Conservation (phyloP, 2,329 filamentous ascomycete genomes). For the Colletotrichum cereale region DNA sequence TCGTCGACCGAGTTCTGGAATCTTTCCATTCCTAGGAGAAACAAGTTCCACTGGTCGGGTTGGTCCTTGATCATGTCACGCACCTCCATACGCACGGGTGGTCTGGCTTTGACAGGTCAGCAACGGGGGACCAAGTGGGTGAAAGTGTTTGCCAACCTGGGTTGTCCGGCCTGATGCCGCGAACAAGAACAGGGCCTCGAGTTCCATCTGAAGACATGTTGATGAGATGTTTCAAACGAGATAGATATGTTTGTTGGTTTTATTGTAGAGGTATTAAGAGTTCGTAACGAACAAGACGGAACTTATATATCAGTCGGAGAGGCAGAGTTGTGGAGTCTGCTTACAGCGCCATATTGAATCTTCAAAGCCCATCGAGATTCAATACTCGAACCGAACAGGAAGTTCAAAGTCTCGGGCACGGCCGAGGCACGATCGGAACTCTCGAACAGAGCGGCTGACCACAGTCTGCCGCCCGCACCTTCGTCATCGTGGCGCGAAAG, state of each 20-base stretch:
- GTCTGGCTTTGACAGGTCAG: slow-evolving; percentile 9
- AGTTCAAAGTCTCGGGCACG: too few species aligned
- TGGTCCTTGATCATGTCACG: slow-evolving; percentile 35
- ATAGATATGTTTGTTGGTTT: neutral
- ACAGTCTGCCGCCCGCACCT: neutral
- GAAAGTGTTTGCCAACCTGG: slow-evolving; percentile 1
- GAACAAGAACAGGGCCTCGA: slow-evolving; percentile 19
- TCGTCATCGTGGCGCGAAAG: neutral
- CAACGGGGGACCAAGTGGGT: too few species aligned
- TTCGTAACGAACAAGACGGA: neutral
- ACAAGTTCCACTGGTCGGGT: slow-evolving; percentile 37
- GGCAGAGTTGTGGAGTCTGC: neutral
- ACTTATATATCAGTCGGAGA: neutral
- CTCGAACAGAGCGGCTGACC: neutral
- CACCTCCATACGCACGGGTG: slow-evolving; percentile 32
- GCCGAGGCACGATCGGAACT: neutral
- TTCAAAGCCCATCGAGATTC: neutral
- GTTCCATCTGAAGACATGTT: slow-evolving; percentile 36
- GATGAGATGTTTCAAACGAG: neutral
- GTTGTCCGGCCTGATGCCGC: slow-evolving; percentile 25
- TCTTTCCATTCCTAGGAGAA: slow-evolving; percentile 32
- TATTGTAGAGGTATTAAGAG: neutral
- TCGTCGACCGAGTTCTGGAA: slow-evolving; percentile 30
- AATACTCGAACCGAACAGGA: neutral
- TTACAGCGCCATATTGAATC: neutral